These are phyloP conservation scores for Ophiosphaerella korrae DNA, from an alignment of 2,329 filamentous ascomycete genomes.

Conservation along the genomic window DNA sequence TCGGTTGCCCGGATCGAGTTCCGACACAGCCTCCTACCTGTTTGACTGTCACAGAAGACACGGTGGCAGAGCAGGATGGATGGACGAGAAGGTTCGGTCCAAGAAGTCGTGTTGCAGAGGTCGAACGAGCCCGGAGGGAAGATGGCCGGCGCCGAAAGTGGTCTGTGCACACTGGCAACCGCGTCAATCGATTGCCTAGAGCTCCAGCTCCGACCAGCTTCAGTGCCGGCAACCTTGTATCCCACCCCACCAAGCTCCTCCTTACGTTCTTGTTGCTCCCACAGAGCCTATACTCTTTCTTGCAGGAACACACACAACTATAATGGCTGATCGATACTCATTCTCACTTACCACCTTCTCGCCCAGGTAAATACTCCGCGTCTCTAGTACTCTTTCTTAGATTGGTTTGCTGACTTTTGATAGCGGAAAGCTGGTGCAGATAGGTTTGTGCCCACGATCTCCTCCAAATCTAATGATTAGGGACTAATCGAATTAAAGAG, in stretches of 20 bases:
- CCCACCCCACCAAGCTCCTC: slow-evolving; percentile 14
- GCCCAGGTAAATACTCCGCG: slow-evolving; percentile 74
- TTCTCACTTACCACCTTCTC: slow-evolving; percentile 99
- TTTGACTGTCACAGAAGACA: slow-evolving; percentile 29
- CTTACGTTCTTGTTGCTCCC: slow-evolving; percentile 6
- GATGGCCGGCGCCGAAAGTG: slow-evolving; percentile 18
- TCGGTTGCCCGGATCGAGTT: slow-evolving; percentile 22
- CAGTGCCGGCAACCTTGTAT: slow-evolving; percentile 13
- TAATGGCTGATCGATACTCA: slow-evolving; percentile 93
- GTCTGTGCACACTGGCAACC: slow-evolving; percentile 18
- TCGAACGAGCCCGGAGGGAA: slow-evolving; percentile 12
- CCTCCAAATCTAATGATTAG: background rate
- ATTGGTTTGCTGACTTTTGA: slow-evolving; percentile 53
- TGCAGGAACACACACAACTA: slow-evolving; percentile 49
- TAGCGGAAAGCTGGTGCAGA: slow-evolving; percentile 98
- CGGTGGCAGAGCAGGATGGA: slow-evolving; percentile 33
- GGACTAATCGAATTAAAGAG: slow-evolving; percentile 62
- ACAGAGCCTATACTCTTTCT: slow-evolving; percentile 1
- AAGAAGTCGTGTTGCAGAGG: slow-evolving; percentile 22
- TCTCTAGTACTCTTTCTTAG: slow-evolving; percentile 27
- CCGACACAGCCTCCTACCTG: slow-evolving; percentile 24
- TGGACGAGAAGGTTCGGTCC: slow-evolving; percentile 16
- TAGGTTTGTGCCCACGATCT: slow-evolving; percentile 67
- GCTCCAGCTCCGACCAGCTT: slow-evolving; percentile 37
- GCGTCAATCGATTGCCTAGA: slow-evolving; percentile 39